Evolutionary conservation across 768 basidiomycete genomes (phyloP).

Genomic region (Mycena galericulata): DNA sequence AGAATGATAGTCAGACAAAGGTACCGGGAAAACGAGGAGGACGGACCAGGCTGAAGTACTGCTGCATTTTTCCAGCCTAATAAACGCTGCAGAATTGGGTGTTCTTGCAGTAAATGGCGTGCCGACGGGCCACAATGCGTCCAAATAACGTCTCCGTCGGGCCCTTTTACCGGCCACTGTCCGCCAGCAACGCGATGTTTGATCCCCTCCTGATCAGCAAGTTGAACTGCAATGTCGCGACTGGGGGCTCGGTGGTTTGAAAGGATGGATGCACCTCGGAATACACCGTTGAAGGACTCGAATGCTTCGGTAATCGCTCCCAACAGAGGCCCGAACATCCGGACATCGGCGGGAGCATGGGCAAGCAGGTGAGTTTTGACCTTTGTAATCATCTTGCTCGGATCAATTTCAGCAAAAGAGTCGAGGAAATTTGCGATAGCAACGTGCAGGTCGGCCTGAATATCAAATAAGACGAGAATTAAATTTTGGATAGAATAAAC

Average conservation of each 20-base stretch:
- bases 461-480: conserved; percentile 1
- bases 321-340: conserved; percentile 31
- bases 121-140: conserved; percentile 6
- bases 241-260: conserved; percentile 47
- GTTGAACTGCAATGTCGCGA: conserved; percentile 36
- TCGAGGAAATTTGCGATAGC: conserved; percentile 37
- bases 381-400: conserved; percentile 32
- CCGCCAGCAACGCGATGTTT: conserved; percentile 35
- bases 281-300: conserved; percentile 46
- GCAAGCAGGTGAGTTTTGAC: conserved; percentile 33
- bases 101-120: neutral
- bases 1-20: neutral
- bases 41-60: neutral
- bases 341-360: conserved; percentile 31
- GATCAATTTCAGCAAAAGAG: conserved; percentile 33
- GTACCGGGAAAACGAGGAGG: neutral
- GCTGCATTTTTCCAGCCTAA: conserved; percentile 3
- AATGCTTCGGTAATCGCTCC: conserved; percentile 33
- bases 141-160: neutral
- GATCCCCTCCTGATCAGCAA: conserved; percentile 31
- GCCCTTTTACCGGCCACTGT: conserved; percentile 19
- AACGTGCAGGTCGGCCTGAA: conserved; percentile 25
- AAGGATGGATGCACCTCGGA: conserved; percentile 38
- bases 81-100: conserved; percentile 2
- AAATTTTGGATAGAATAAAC: conserved; percentile 18